These are phyloP conservation scores for Erythrobasidium yunnanense DNA, from an alignment of 768 basidiomycete genomes.

Conservation along the genomic window DNA sequence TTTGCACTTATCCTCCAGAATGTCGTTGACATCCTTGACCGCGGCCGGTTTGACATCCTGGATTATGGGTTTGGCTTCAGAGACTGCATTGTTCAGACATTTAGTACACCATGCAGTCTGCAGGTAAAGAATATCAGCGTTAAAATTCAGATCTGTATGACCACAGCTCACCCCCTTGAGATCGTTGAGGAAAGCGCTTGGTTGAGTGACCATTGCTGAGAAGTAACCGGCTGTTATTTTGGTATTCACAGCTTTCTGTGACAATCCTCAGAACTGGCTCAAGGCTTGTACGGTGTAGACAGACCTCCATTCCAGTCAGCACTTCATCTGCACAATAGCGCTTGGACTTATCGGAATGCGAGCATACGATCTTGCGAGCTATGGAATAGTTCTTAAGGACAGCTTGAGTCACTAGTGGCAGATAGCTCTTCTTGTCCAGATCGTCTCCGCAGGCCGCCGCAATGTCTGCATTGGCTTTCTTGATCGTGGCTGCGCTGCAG, in stretches of 20 bases:
- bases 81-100: neutral
- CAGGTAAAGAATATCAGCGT: neutral
- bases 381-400: neutral
- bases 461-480: neutral
- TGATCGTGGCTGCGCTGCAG: neutral
- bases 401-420: neutral
- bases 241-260: neutral
- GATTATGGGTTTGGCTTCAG: neutral
- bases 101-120: slow-evolving; percentile 13
- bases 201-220: neutral
- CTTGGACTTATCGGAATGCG: neutral
- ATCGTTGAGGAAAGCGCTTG: neutral
- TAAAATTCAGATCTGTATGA: neutral
- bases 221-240: neutral
- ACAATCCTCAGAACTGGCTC: neutral
- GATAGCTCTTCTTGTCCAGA: neutral
- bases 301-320: neutral
- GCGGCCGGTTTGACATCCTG: neutral
- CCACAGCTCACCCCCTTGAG: neutral
- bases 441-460: neutral
- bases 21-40: neutral
- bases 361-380: neutral
- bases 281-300: neutral
- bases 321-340: neutral
- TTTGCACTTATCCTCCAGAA: neutral